Conservation (phyloP, 192 early-diverging fungal genomes). For the Coemansia biformis region DNA sequence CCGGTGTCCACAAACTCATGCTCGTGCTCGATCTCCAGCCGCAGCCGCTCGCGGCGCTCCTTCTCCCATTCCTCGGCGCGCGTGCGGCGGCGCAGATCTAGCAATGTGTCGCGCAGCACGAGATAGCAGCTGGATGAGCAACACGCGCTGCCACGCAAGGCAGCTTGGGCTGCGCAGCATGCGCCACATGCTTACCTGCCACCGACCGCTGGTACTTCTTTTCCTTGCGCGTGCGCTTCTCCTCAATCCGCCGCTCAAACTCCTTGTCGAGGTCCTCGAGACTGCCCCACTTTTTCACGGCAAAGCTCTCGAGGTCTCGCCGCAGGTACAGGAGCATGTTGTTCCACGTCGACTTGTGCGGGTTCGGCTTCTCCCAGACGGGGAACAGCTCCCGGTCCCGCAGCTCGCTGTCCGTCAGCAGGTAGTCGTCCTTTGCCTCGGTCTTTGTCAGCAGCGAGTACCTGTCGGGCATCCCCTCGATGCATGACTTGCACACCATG, state of each 20-base stretch:
- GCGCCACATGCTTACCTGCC: constrained; percentile 20
- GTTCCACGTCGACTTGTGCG: constrained; percentile 91
- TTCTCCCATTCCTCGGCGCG: constrained; percentile 67
- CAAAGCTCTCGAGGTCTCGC: constrained; percentile 84
- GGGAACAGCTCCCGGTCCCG: constrained; percentile 71
- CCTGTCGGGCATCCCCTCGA: constrained; percentile 69
- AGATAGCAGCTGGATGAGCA: no score
- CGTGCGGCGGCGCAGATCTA: constrained; percentile 74
- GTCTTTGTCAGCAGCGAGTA: constrained; percentile 96
- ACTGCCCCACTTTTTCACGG: constrained; percentile 88
- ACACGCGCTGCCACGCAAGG: constrained; percentile 52
- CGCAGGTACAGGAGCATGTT: constrained; percentile 95
- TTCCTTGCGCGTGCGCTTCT: constrained; percentile 78
- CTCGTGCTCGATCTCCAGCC: constrained; percentile 60
- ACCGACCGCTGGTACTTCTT: constrained; percentile 77
- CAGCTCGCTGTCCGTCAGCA: constrained; percentile 94
- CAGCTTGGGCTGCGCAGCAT: no score
- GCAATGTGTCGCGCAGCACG: no score
- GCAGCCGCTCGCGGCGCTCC: constrained; percentile 35
- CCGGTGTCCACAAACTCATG: constrained; percentile 64
- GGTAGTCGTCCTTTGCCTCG: constrained; percentile 89
- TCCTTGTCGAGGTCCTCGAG: constrained; percentile 81
- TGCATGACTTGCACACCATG: constrained; percentile 72
- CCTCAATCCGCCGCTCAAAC: constrained; percentile 70
- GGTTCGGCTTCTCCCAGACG: constrained; percentile 85